phyloP scores from a whole-genome alignment of 2,329 filamentous ascomycete species.

The Aspergillus phoenicis region DNA sequence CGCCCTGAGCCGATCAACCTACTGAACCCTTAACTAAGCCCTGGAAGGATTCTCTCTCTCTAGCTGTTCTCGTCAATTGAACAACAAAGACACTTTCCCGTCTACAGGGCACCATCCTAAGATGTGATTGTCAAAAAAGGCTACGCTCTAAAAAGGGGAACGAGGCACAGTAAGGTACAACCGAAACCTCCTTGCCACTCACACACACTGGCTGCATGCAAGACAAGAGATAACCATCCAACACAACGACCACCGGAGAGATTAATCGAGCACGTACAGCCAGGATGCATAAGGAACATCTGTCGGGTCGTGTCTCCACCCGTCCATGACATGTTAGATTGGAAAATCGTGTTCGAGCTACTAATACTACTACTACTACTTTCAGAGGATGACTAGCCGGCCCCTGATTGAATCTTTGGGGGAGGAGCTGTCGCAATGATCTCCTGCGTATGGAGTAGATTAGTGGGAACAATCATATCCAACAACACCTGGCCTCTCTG shows the following conservation, averaged over 20 bases:
- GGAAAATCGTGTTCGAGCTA: neutral
- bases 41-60: neutral
- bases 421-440: neutral
- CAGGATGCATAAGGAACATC: slow-evolving; percentile 2
- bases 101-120: too few relatives aligned
- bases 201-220: slow-evolving; percentile 2
- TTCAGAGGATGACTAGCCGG: neutral
- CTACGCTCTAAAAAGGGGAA: neutral
- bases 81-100: neutral
- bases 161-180: slow-evolving; percentile 1
- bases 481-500: neutral
- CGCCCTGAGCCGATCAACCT: neutral
- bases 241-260: neutral
- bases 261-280: slow-evolving; percentile 1
- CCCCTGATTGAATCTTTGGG: neutral
- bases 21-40: neutral
- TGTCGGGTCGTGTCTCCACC: neutral
- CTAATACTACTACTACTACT: neutral
- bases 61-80: neutral
- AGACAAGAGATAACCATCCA: neutral
- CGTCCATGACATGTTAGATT: slow-evolving; percentile 3
- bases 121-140: too few relatives aligned
- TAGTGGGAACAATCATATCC: neutral
- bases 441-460: neutral
- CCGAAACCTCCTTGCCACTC: slow-evolving; percentile 1